Evolutionary conservation across 2,329 filamentous ascomycete species (phyloP).

Genomic region (Fusarium sp.): DNA sequence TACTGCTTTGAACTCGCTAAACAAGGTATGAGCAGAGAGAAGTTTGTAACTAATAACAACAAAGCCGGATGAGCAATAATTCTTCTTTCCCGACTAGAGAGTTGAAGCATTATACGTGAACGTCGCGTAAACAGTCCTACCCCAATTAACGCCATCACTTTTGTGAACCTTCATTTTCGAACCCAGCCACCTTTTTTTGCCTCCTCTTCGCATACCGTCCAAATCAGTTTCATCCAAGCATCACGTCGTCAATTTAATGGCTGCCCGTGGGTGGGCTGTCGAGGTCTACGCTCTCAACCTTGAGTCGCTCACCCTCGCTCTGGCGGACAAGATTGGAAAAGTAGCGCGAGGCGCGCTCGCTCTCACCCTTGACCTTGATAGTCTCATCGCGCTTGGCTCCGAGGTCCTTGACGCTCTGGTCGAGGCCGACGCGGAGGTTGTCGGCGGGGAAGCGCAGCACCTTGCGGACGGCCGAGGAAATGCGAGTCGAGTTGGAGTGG

Average conservation of each 20-base stretch:
- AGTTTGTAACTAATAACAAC: conserved; percentile 18
- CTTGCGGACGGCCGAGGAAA: conserved; percentile 86
- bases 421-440: conserved; percentile 83
- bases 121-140: conserved; percentile 15
- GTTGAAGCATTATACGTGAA: conserved; percentile 18
- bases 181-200: conserved; percentile 1
- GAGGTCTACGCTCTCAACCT: conserved; percentile 64
- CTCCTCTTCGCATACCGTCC: not conserved
- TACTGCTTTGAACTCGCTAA: conserved; percentile 34
- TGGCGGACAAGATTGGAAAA: conserved; percentile 85
- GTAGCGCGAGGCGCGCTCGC: conserved; percentile 88
- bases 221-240: conserved; percentile 16
- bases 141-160: conserved; percentile 35
- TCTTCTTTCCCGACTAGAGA: conserved; percentile 23
- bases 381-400: conserved; percentile 83
- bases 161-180: conserved; percentile 10
- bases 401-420: conserved; percentile 87
- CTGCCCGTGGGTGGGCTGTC: conserved; percentile 60
- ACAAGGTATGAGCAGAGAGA: conserved; percentile 34
- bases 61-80: conserved; percentile 27
- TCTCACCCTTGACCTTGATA: conserved; percentile 82
- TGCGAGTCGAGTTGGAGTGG: conserved; percentile 86
- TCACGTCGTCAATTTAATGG: conserved; percentile 38
- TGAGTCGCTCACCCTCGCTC: conserved; percentile 62
- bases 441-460: conserved; percentile 89